A percentile compares a stretch with the other conserved stretches of the same genome.
Conservation (phyloP, 2,329 filamentous ascomycete species). For the Dactylonectria estremocensis region DNA sequence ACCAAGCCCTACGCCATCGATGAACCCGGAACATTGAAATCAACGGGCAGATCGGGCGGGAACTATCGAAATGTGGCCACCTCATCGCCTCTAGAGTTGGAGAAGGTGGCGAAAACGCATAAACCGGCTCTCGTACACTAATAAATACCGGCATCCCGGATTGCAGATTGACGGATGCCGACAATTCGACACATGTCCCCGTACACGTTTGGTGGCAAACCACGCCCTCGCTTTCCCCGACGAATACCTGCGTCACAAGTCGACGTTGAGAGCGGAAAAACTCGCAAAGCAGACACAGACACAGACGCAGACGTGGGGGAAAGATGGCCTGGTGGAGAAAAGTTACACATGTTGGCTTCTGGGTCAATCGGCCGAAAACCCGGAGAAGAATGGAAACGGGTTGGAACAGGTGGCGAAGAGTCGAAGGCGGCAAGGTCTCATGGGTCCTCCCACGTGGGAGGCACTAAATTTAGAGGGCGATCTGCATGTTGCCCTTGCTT, state of each 20-base stretch:
- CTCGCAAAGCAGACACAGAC: not conserved
- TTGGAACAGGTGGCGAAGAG: constrained; percentile 13
- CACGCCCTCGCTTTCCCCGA: not conserved
- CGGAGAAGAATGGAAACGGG: constrained; percentile 6
- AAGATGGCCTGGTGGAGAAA: not conserved
- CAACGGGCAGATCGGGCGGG: constrained; percentile 19
- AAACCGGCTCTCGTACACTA: constrained; percentile 5
- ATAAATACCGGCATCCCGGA: constrained; percentile 5
- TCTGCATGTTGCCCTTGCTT: constrained; percentile 22
- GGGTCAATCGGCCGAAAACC: constrained; percentile 30
- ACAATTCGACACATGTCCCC: not conserved
- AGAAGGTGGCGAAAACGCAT: constrained; percentile 21
- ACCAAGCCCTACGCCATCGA: not conserved
- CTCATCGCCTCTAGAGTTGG: not conserved
- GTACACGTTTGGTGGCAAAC: constrained; percentile 20
- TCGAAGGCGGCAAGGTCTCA: constrained; percentile 7
- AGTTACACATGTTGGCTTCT: constrained; percentile 8
- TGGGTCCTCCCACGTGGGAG: constrained; percentile 27
- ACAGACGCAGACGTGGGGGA: not conserved
- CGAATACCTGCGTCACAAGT: not conserved
- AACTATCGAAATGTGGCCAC: constrained; percentile 3
- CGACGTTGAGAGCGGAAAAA: constrained; percentile 10
- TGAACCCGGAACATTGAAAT: not conserved
- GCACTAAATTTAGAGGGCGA: constrained; percentile 32
- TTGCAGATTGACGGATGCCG: constrained; percentile 2